Conservation (phyloP, 1,139 yeast genomes). For the Kazachstania sp. region DNA sequence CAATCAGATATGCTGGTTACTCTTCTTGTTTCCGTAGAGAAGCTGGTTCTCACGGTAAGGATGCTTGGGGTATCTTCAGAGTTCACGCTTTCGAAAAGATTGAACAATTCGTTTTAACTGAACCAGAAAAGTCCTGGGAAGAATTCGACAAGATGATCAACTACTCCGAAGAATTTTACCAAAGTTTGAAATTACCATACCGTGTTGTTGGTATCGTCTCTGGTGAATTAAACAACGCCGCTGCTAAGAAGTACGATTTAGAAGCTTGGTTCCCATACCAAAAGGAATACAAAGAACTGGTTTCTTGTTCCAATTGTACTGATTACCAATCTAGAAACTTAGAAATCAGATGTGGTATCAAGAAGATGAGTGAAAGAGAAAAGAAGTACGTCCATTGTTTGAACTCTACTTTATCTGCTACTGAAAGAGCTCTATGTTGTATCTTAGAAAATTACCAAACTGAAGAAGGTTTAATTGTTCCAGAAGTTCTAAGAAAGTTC, state of each 20-base stretch:
- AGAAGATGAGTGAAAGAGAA: slow-evolving; percentile 89
- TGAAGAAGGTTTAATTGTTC: slow-evolving; percentile 86
- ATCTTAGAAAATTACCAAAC: slow-evolving; percentile 95
- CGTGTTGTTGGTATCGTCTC: slow-evolving; percentile 97
- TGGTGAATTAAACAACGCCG: slow-evolving; percentile 97
- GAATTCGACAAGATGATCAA: slow-evolving; percentile 95
- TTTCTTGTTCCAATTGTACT: slow-evolving; percentile 97
- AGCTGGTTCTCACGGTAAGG: slow-evolving; percentile 99
- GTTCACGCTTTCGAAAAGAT: slow-evolving; percentile 97
- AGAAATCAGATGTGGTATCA: slow-evolving; percentile 97
- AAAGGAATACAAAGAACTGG: slow-evolving; percentile 95
- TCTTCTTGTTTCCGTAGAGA: slow-evolving; percentile 99
- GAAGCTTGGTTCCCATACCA: slow-evolving; percentile 99
- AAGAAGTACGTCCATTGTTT: slow-evolving; percentile 98
- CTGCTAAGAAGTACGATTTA: slow-evolving; percentile 95
- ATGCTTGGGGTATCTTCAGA: slow-evolving; percentile 99
- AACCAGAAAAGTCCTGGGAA: slow-evolving; percentile 96
- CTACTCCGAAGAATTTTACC: slow-evolving; percentile 85
- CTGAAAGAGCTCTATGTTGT: slow-evolving; percentile 97
- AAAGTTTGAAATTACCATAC: slow-evolving; percentile 87
- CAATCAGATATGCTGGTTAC: slow-evolving; percentile 93
- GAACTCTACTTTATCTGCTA: slow-evolving; percentile 95
- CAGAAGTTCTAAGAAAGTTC: slow-evolving; percentile 90
- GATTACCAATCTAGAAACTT: slow-evolving; percentile 98
- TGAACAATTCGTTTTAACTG: slow-evolving; percentile 91